Evolutionary conservation across 75 land plant species (phyloP), one percentile per base, ranked within the genome.

Genomic region (Ceratopteris richardii): DNA sequence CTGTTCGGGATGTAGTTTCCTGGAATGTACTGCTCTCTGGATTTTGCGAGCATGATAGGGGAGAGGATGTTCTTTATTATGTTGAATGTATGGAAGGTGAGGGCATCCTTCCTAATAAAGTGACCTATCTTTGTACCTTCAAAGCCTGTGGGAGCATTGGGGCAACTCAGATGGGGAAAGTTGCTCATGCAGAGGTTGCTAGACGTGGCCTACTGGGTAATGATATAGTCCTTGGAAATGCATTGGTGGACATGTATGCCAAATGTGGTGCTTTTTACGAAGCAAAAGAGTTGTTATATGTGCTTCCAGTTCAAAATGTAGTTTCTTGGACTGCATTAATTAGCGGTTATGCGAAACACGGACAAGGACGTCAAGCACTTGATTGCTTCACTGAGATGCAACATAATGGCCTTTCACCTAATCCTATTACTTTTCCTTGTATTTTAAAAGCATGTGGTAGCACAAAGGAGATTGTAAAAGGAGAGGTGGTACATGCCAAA

Each of bases 1-100:
- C 47, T 24, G 29, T 57, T 14, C 74, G 67, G 40, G 67, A 77
- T 22, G 62, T 67, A 18, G 61, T 84, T 18, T 54, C 67, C 46
- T 77, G 78, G 77, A 84, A 77, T 27, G 53, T 74, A 44, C 70
- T 84, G 80, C 57, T 84, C 27, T 62, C 64, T 26, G 87, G 80
- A 57, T 80, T 54, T 48, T 73, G 63, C 29, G 60, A 57, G 19
- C 50, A 25, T 21, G 75, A 70, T 0, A 57, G 68, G 37, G 61
- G 62, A 3, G 68, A 56, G 1, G 58, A 12, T 37, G 87, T 71
- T 20, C 36, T 69, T 1, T 1, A 31, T 33, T 28, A 73, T 0
- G 80, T 84, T 57, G 46, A 53, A 42, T 21, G 56, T 19, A 77
- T 80, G 83, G 48, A 59, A 54, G 41, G 56, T 27, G 24, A 30